Conservation (phyloP, 106 monocot genomes). For the Phalaenopsis equestris region DNA sequence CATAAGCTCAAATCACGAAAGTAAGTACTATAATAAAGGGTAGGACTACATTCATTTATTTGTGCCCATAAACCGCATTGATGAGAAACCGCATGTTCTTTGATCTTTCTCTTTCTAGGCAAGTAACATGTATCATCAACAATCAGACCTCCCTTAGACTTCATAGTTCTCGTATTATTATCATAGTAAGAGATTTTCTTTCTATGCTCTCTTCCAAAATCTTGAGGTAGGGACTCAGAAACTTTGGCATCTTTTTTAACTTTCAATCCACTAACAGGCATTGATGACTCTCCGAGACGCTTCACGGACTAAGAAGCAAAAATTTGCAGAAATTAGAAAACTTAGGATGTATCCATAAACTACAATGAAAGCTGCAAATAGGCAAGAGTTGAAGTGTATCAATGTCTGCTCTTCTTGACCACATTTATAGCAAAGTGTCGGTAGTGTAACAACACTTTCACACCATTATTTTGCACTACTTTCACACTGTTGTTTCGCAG, state of each 20-base stretch:
- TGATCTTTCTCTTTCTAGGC: conserved; percentile 8
- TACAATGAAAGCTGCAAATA: background rate
- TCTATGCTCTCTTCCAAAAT: conserved; percentile 24
- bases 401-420: conserved; percentile 73
- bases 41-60: too few species aligned
- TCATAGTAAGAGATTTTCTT: conserved; percentile 12
- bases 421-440: conserved; percentile 67
- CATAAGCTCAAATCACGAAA: too few species aligned
- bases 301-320: background rate
- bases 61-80: too few species aligned
- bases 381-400: too few species aligned
- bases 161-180: conserved; percentile 10
- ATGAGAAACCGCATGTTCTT: too few species aligned
- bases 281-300: conserved; percentile 14
- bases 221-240: conserved; percentile 36
- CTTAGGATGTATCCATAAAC: conserved; percentile 1
- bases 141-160: conserved; percentile 49
- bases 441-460: conserved; percentile 11
- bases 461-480: too few species aligned
- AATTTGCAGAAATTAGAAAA: background rate
- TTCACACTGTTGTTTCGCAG: conserved; percentile 55
- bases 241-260: conserved; percentile 11
- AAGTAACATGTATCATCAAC: conserved; percentile 35
- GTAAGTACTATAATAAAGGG: too few species aligned
- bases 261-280: conserved; percentile 20